Evolutionary conservation across 345 rosid species (phyloP), one percentile per base, ranked within the genome.

Genomic region (Eucalyptus tenuipes): DNA sequence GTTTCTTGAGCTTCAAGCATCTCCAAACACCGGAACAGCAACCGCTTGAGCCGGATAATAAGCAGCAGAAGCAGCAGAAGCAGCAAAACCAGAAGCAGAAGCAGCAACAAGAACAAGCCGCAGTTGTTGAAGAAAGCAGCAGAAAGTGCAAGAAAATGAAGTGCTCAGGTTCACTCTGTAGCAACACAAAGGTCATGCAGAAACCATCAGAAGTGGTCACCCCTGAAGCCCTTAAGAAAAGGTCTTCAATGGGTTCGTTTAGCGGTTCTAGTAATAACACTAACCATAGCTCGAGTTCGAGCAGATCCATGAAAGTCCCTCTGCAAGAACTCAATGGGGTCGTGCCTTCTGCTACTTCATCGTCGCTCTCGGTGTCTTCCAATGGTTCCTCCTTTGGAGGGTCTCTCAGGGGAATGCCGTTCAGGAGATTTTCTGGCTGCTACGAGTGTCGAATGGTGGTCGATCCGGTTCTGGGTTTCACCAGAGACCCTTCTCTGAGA

Each of bases 381-480:
- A 92, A 93, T 31, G 86, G 75, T 89, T 88, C 94, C 31, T 89
- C 91, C 86, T 52, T 87, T 22, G 89, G 81, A 20, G 90, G 92
- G 49, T 93, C 95, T 27, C 91, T 91, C 29, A 93, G 93, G 88
- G 95, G 95, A 90, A 94, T 93, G 94, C 94, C 95, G 11, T 94
- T 96, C 55, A 89, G 98, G 90, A 94, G 96, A 89, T 93, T 96
- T 84, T 94, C 95, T 12, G 96, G 98, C 11, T 96, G 98, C 87
- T 96, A 94, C 85, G 98, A 96, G 91, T 96, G 97, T 89, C 91
- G 96, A 88, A 93, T 94, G 96, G 97, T 94, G 86, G 94, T 95
- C n/a, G 97, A 96, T 87, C 98, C 98, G 87, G 92, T 93, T 90
- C 93, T 94, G 86, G 96, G 94, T 31, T 68, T 93, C 49, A 66